phyloP scores from a whole-genome alignment of 805 yeast genomes.

The Saccharomycopsis fibuligera region DNA sequence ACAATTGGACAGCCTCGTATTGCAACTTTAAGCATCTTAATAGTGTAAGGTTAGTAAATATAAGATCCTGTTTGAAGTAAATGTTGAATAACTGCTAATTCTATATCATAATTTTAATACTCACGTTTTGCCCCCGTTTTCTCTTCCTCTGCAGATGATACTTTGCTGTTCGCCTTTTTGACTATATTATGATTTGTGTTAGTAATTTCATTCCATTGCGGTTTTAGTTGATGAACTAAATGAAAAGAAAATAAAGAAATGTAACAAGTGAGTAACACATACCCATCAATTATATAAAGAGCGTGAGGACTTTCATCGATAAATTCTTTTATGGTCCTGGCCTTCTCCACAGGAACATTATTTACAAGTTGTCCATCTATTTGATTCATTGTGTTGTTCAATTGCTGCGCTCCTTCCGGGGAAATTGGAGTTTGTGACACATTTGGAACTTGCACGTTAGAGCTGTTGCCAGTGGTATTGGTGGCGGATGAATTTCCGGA shows the following conservation, averaged over 20 bases:
- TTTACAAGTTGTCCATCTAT: slow-evolving; percentile 14
- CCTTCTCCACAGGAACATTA: slow-evolving; percentile 5
- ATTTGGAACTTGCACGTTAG: background rate
- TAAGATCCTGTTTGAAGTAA: background rate
- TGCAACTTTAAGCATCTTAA: slow-evolving; percentile 17
- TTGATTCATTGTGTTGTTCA: slow-evolving; percentile 12
- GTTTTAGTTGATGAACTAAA: too few relatives aligned
- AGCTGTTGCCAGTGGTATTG: background rate
- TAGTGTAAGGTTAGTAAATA: background rate
- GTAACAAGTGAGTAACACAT: too few relatives aligned
- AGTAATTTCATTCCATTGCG: too few relatives aligned
- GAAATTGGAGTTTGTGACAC: background rate
- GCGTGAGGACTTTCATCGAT: slow-evolving; percentile 16
- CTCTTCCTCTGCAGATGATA: slow-evolving; percentile 17
- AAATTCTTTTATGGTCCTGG: slow-evolving; percentile 12
- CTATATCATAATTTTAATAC: too few relatives aligned
- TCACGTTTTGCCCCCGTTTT: slow-evolving; percentile 15
- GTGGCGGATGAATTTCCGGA: background rate
- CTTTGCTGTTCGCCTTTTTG: slow-evolving; percentile 16
- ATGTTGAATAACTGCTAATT: too few relatives aligned
- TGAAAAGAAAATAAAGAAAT: too few relatives aligned
- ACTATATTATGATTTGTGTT: too few relatives aligned
- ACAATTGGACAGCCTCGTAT: slow-evolving; percentile 19
- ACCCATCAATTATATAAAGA: slow-evolving; percentile 20
- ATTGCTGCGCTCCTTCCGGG: background rate